Conservation (phyloP, 2,329 filamentous ascomycete genomes). For the Aphanoascus verrucosus region DNA sequence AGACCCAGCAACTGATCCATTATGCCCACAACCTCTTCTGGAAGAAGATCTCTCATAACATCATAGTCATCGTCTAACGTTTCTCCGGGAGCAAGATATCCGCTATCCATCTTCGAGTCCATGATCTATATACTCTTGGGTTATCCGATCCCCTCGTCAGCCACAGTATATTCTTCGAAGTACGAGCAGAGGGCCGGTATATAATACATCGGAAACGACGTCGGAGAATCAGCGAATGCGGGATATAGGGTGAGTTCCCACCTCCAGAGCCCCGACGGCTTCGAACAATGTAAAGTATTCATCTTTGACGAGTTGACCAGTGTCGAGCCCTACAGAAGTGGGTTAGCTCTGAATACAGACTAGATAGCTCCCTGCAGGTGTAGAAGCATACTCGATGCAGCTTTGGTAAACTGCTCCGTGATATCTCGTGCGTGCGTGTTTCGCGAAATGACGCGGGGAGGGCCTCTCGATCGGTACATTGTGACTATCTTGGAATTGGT, state of each 20-base stretch:
- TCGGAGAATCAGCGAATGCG: neutral
- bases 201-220: neutral
- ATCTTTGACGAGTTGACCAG: slow-evolving; percentile 87
- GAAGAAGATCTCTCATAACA: slow-evolving; percentile 54
- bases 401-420: slow-evolving; percentile 45
- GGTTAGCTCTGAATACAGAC: slow-evolving; percentile 1
- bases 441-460: slow-evolving; percentile 20
- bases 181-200: neutral
- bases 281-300: slow-evolving; percentile 88
- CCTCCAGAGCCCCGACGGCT: slow-evolving; percentile 66
- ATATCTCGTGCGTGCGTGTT: slow-evolving; percentile 41
- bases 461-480: neutral
- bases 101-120: slow-evolving; percentile 98
- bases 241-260: slow-evolving; percentile 21
- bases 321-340: slow-evolving; percentile 50
- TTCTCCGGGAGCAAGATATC: slow-evolving; percentile 66
- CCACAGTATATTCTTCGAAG: neutral
- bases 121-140: slow-evolving; percentile 58
- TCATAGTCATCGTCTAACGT: slow-evolving; percentile 70
- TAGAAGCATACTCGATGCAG: slow-evolving; percentile 39
- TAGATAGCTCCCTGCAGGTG: neutral
- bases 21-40: slow-evolving; percentile 77
- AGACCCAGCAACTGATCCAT: slow-evolving; percentile 87
- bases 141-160: neutral
- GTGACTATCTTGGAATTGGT: neutral